phyloP scores from a whole-genome alignment of 768 basidiomycete genomes.

The Lactarius pseudohatsudake region DNA sequence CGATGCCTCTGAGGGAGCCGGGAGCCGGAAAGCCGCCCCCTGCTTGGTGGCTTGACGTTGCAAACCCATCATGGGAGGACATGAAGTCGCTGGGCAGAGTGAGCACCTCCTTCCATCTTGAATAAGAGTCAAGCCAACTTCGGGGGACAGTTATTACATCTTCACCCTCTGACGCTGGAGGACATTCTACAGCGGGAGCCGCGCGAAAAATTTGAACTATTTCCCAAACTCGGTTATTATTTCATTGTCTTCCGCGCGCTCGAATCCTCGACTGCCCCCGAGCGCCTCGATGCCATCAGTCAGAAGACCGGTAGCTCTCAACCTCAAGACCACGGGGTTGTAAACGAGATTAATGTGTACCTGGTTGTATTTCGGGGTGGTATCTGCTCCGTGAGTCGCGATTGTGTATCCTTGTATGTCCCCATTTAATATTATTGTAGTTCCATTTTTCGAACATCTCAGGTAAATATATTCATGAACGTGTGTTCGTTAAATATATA shows the following conservation, averaged over 20 bases:
- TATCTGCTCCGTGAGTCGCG: slow-evolving; percentile 62
- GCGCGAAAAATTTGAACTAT: slow-evolving; percentile 87
- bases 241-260: slow-evolving; percentile 86
- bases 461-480: slow-evolving; percentile 37
- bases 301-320: slow-evolving; percentile 30
- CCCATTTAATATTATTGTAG: slow-evolving; percentile 40
- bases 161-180: slow-evolving; percentile 91
- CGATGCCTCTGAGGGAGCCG: slow-evolving; percentile 19
- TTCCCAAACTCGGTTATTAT: slow-evolving; percentile 87
- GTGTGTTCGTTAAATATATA: slow-evolving; percentile 2
- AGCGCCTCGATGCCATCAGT: slow-evolving; percentile 38
- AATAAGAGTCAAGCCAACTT: slow-evolving; percentile 1
- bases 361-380: slow-evolving; percentile 87
- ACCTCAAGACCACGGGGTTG: slow-evolving; percentile 41
- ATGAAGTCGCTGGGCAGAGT: slow-evolving; percentile 85
- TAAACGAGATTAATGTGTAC: slow-evolving; percentile 85
- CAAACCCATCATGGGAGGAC: slow-evolving; percentile 86
- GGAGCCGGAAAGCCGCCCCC: slow-evolving; percentile 36
- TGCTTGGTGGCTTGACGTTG: slow-evolving; percentile 90
- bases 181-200: slow-evolving; percentile 91
- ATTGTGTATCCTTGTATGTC: not conserved
- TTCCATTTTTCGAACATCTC: slow-evolving; percentile 91
- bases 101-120: slow-evolving; percentile 23
- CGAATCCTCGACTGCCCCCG: slow-evolving; percentile 52
- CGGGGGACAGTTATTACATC: slow-evolving; percentile 62